Conservation (phyloP, 2,329 filamentous ascomycete genomes). For the Chaetomiaceae sp. region DNA sequence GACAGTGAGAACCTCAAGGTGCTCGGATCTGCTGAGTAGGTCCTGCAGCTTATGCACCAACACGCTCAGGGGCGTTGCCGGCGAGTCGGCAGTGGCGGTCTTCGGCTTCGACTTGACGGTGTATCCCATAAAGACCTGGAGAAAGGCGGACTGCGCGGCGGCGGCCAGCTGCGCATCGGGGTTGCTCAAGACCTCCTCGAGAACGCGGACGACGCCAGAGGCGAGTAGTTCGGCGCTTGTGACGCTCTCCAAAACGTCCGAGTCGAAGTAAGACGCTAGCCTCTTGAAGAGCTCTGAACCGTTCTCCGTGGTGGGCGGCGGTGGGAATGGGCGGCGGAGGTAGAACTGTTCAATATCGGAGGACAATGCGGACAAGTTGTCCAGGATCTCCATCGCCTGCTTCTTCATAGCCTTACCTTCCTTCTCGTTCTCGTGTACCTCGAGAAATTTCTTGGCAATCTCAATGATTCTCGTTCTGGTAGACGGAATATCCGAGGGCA, state of each 20-base stretch:
- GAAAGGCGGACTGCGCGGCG: constrained; percentile 72
- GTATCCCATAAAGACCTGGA: constrained; percentile 86
- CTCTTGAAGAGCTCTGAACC: constrained; percentile 65
- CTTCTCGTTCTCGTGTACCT: constrained; percentile 72
- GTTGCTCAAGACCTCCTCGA: constrained; percentile 77
- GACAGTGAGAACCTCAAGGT: constrained; percentile 95
- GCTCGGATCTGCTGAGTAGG: constrained; percentile 89
- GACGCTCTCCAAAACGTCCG: constrained; percentile 82
- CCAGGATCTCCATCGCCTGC: constrained; percentile 70
- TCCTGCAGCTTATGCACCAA: constrained; percentile 94
- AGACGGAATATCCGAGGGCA: constrained; percentile 44
- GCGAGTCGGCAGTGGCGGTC: constrained; percentile 59
- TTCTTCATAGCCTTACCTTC: constrained; percentile 66
- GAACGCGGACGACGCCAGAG: constrained; percentile 78
- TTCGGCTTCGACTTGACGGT: constrained; percentile 59
- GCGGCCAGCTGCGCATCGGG: constrained; percentile 54
- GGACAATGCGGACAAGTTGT: constrained; percentile 65
- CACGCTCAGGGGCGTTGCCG: constrained; percentile 79
- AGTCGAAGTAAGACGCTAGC: constrained; percentile 79
- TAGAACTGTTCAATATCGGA: constrained; percentile 68
- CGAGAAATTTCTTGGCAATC: constrained; percentile 76
- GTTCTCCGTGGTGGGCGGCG: constrained; percentile 39
- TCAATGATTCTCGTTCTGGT: constrained; percentile 68
- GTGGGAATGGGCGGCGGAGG: constrained; percentile 42
- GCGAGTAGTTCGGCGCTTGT: constrained; percentile 92